A percentile compares a stretch with the other conserved stretches of the same genome.
phyloP scores from a whole-genome alignment of 805 yeast genomes.

The Candida stauntonica region DNA sequence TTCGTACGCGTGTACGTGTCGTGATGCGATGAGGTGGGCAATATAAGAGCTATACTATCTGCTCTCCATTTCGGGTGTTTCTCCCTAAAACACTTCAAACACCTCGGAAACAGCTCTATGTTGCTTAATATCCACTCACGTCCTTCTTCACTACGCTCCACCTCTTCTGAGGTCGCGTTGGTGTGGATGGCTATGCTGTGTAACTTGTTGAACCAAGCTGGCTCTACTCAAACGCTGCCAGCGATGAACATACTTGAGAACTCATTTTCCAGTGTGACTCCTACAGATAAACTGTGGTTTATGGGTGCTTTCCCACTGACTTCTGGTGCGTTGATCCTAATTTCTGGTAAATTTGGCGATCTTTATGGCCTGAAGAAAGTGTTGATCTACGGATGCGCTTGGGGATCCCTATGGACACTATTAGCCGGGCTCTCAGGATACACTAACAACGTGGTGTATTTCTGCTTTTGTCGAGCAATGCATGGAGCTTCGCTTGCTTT shows the following conservation, averaged over 20 bases:
- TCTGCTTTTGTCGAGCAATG: constrained; percentile 49
- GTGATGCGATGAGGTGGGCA: too few relatives aligned
- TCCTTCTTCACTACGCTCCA: constrained; percentile 6
- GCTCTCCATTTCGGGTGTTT: too few relatives aligned
- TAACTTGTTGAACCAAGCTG: constrained; percentile 34
- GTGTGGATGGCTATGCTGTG: constrained; percentile 26
- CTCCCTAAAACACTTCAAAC: too few relatives aligned
- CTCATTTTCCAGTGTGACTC: constrained; percentile 28
- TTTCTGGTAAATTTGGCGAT: constrained; percentile 71
- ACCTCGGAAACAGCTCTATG: too few relatives aligned
- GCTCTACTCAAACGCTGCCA: constrained; percentile 35
- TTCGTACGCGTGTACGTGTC: too few relatives aligned
- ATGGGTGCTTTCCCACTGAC: constrained; percentile 69
- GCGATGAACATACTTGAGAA: constrained; percentile 32
- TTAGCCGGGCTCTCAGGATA: constrained; percentile 56
- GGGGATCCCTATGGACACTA: constrained; percentile 55
- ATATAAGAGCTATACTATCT: too few relatives aligned
- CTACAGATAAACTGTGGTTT: constrained; percentile 49
- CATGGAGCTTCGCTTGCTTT: constrained; percentile 63
- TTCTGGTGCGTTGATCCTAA: constrained; percentile 66
- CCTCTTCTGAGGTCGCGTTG: constrained; percentile 29
- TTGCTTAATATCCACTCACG: constrained; percentile 11
- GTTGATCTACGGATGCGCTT: constrained; percentile 50
- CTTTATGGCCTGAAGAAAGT: constrained; percentile 57
- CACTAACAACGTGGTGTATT: constrained; percentile 45